These are phyloP conservation scores for Trametes punicea DNA, from an alignment of 768 basidiomycete genomes.

Conservation along the genomic window DNA sequence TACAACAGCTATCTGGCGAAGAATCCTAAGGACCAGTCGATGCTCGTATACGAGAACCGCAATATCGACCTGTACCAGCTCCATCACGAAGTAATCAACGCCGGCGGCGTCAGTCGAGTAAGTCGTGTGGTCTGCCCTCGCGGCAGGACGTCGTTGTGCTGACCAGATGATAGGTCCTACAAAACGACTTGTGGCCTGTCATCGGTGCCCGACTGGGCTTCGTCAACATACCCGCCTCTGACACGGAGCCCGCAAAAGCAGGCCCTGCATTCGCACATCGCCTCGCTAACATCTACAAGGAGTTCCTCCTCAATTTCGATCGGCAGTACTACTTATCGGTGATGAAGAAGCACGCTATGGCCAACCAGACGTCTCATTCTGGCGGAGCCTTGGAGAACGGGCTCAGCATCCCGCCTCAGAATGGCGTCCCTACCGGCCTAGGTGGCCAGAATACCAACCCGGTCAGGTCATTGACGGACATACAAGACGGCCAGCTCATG, in stretches of 20 bases:
- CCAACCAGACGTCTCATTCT: not conserved
- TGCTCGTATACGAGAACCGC: constrained; percentile 50
- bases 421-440: not conserved
- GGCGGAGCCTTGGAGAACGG: not conserved
- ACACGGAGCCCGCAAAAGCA: constrained; percentile 56
- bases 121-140: constrained; percentile 22
- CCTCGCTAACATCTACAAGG: constrained; percentile 57
- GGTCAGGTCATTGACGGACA: not conserved
- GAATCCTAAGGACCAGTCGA: constrained; percentile 36
- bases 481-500: constrained; percentile 36
- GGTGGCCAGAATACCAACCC: not conserved
- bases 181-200: constrained; percentile 55
- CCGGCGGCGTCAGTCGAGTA: constrained; percentile 52
- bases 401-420: not conserved
- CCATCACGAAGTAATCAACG: constrained; percentile 55
- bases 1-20: constrained; percentile 45
- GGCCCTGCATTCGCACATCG: constrained; percentile 62
- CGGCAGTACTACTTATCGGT: constrained; percentile 26
- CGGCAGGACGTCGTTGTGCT: not conserved
- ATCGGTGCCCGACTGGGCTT: constrained; percentile 68
- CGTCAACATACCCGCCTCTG: constrained; percentile 59
- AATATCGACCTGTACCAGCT: constrained; percentile 57
- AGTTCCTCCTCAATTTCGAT: constrained; percentile 57
- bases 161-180: not conserved
- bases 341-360: not conserved